phyloP scores from a whole-genome alignment of 257 asterid genomes.

The Gentiana straminea region DNA sequence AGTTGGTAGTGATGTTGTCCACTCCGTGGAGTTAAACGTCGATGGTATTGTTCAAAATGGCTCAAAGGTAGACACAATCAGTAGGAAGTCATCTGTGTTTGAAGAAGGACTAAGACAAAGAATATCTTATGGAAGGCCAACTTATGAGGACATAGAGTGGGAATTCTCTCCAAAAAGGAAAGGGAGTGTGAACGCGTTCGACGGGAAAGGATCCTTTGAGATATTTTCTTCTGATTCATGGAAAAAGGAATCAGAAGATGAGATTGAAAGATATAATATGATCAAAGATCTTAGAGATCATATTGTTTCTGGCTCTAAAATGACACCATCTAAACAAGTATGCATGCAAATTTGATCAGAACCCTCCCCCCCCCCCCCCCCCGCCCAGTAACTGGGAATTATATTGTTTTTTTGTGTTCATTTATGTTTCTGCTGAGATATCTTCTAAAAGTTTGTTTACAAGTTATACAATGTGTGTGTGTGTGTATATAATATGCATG shows the following conservation, averaged over 20 bases:
- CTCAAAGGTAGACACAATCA: constrained; percentile 30
- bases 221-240: constrained; percentile 34
- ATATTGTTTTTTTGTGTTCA: too few relatives aligned
- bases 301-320: constrained; percentile 58
- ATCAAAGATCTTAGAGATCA: constrained; percentile 83
- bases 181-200: constrained; percentile 25
- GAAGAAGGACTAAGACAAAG: constrained; percentile 31
- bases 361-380: too few relatives aligned
- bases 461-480: too few relatives aligned
- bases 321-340: constrained; percentile 36
- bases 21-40: constrained; percentile 27
- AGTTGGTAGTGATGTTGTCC: constrained; percentile 27
- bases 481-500: too few relatives aligned
- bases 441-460: too few relatives aligned
- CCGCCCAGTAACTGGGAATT: too few relatives aligned
- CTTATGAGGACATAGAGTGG: constrained; percentile 46
- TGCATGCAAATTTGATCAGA: too few relatives aligned
- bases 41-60: constrained; percentile 17
- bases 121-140: constrained; percentile 27
- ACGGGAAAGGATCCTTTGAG: constrained; percentile 30
- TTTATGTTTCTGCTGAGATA: too few relatives aligned
- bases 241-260: constrained; percentile 60
- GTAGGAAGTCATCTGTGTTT: constrained; percentile 29
- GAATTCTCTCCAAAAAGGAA: constrained; percentile 32
- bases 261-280: constrained; percentile 76